phyloP scores from a whole-genome alignment of 2,329 filamentous ascomycete species.

The Diaporthe ampelina region DNA sequence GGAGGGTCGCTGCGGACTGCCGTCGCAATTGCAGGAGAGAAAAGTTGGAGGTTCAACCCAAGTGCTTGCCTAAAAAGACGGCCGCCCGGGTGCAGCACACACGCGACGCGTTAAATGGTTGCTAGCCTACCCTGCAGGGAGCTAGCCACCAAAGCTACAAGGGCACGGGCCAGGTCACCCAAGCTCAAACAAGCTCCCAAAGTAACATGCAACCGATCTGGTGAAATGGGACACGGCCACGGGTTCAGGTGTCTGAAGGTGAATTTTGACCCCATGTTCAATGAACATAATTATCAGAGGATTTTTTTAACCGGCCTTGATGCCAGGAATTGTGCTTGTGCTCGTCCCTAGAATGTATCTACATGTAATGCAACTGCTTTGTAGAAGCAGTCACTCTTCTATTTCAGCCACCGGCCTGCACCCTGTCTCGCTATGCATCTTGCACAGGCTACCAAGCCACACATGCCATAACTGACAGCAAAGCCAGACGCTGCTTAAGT shows the following conservation, averaged over 20 bases:
- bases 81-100: conserved; percentile 1
- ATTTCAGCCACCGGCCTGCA: background rate
- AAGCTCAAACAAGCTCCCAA: background rate
- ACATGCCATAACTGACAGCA: background rate
- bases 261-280: background rate
- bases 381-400: background rate
- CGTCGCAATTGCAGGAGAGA: conserved; percentile 20
- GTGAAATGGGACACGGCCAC: background rate
- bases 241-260: too few species aligned
- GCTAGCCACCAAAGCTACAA: background rate
- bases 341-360: background rate
- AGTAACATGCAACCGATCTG: background rate
- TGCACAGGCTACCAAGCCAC: background rate
- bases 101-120: conserved; percentile 36
- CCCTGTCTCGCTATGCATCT: background rate
- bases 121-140: conserved; percentile 7
- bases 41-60: conserved; percentile 23
- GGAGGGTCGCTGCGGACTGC: conserved; percentile 12
- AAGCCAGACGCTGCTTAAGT: background rate
- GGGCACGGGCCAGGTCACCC: conserved; percentile 5
- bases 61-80: conserved; percentile 32
- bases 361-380: background rate
- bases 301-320: background rate
- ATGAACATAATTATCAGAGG: background rate
- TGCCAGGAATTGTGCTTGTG: background rate